These are phyloP conservation scores for Mycena crocata DNA, from an alignment of 768 basidiomycete genomes.

Conservation along the genomic window DNA sequence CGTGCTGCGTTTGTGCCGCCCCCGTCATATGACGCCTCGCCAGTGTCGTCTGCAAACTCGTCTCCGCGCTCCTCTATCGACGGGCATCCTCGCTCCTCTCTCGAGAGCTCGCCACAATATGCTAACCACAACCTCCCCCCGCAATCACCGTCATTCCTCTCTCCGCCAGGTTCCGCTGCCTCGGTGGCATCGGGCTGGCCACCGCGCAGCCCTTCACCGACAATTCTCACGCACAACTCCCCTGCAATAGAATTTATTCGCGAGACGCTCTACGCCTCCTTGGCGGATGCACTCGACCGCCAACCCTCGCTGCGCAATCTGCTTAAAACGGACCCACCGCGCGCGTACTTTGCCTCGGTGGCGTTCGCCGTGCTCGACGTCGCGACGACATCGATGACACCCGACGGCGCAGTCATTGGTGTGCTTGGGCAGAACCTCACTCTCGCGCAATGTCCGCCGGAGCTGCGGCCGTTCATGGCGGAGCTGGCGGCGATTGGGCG, in stretches of 20 bases:
- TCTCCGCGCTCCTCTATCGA: conserved; percentile 29
- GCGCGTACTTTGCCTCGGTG: conserved; percentile 86
- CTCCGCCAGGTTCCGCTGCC: conserved; percentile 42
- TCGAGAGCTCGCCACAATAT: conserved; percentile 32
- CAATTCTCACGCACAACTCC: conserved; percentile 60
- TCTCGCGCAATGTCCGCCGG: conserved; percentile 68
- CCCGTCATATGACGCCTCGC: conserved; percentile 34
- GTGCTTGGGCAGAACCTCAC: conserved; percentile 70
- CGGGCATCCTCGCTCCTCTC: conserved; percentile 6
- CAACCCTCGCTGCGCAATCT: conserved; percentile 65
- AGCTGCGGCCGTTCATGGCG: conserved; percentile 75
- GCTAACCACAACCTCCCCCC: conserved; percentile 37
- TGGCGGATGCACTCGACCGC: conserved; percentile 75
- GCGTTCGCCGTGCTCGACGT: conserved; percentile 79
- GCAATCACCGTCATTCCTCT: conserved; percentile 42
- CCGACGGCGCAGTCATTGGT: conserved; percentile 64
- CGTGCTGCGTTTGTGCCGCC: conserved; percentile 38
- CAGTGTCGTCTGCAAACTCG: conserved; percentile 31
- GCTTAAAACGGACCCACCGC: conserved; percentile 70
- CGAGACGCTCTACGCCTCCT: conserved; percentile 86
- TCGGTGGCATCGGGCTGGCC: conserved; percentile 37
- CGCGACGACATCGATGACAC: conserved; percentile 60
- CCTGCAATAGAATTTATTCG: conserved; percentile 83
- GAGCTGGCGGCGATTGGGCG: conserved; percentile 70
- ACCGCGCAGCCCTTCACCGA: conserved; percentile 46